phyloP scores from a whole-genome alignment of 345 rosid genomes.

The Streptanthus diversifolius region DNA sequence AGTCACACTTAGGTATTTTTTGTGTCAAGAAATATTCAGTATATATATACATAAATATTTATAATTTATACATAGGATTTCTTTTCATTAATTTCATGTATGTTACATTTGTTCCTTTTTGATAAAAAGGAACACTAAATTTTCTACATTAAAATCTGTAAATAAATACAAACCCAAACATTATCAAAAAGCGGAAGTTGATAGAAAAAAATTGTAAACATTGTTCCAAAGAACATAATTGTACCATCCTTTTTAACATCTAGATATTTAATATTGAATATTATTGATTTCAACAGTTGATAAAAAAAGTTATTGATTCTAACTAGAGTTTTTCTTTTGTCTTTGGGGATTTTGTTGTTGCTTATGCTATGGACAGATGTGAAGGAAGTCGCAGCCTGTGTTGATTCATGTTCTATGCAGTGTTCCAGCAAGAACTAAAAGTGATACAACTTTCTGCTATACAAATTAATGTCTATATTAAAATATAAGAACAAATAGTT shows the following conservation, averaged over 20 bases:
- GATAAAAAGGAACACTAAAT: neutral
- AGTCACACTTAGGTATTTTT: neutral
- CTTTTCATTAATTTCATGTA: neutral
- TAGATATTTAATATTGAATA: neutral
- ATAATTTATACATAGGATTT: neutral
- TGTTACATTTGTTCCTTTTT: neutral
- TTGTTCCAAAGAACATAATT: neutral
- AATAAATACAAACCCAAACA: neutral
- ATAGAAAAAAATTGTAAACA: neutral
- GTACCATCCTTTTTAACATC: neutral
- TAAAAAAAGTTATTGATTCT: neutral
- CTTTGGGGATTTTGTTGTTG: neutral
- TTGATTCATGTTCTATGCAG: neutral
- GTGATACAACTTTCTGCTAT: no score
- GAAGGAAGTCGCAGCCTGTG: slow-evolving; percentile 8
- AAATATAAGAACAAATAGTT: no score
- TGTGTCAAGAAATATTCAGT: neutral
- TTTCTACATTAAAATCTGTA: neutral
- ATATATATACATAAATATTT: neutral
- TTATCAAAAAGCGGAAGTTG: neutral
- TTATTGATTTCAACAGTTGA: neutral
- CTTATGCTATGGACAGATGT: slow-evolving; percentile 4
- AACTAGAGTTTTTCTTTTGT: no score
- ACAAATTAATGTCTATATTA: no score
- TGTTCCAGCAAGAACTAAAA: no score